Evolutionary conservation across 2,329 filamentous ascomycete genomes (phyloP), one percentile per base, ranked within the genome.

Genomic region (Mollisia scopiformis): DNA sequence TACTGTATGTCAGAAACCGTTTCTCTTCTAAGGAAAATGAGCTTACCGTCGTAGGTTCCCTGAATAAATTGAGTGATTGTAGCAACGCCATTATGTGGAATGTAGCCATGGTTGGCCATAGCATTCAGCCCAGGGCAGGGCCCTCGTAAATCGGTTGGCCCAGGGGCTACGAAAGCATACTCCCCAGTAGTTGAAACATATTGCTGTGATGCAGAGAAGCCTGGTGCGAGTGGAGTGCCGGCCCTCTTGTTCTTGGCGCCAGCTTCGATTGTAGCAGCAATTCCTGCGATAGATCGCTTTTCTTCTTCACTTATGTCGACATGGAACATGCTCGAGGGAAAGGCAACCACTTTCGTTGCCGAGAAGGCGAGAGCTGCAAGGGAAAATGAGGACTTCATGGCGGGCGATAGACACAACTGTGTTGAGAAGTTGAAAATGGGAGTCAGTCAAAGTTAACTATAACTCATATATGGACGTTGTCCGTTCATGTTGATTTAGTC

Each of bases 61-160:
- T 69, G 54, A 41, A 77, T 71, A 11, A 74, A 74, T 43, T 72
- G 58, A 21, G 51, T 31, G 14, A 71, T 59, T 1, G 63, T 70
- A 19, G 65, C 67, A 31, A 78, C 71, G 35, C 77, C 76, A 61
- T 75, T 74, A 28, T 73, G 75, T 7, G 75, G 74, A n/a, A 78
- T 75, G 50, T 78, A 78, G 13, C 70, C 73, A 66, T 79, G 77
- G 55, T 79, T 78, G 47, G 76, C 77, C 50, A 78, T 66, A 5
- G 77, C 77, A 65, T 79, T 79, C 33, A 79, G 66, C 30, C 76
- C 76, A 1, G 77, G 76, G 61, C 77, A 78, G 39, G 68, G 68
- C 21, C 67, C 68, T 55, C 67, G 41, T 7, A 64, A 46, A 27
- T 71, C 68, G 19, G 30, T 43, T 2, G 55, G 37, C 6, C 58